A percentile compares a stretch with the other conserved stretches of the same genome.
Evolutionary conservation across 1,284 basidiomycete genomes (phyloP).

Genomic region (Calocybe gambosa): DNA sequence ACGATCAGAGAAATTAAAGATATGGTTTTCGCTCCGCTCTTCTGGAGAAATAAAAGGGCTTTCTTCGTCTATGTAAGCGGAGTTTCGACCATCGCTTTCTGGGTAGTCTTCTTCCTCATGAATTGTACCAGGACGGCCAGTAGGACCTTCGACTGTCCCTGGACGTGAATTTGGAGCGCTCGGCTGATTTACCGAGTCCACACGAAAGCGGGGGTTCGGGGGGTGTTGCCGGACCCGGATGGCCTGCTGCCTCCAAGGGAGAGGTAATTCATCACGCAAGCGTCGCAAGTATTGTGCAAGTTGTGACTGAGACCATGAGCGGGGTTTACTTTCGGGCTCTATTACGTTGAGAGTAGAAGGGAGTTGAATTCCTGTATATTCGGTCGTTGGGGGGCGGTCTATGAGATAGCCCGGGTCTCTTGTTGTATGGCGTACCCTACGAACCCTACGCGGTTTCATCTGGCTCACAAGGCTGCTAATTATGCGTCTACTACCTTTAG

Average conservation of each 20-base stretch:
- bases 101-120: conserved; percentile 12
- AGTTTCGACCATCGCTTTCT: background rate
- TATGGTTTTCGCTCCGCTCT: conserved; percentile 13
- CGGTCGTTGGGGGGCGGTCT: conserved; percentile 8
- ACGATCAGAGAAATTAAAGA: conserved; percentile 20
- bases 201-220: conserved; percentile 14
- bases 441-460: conserved; percentile 3
- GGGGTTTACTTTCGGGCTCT: conserved; percentile 4
- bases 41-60: conserved; percentile 10
- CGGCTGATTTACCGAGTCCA: conserved; percentile 13
- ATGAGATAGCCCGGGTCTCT: conserved; percentile 9
- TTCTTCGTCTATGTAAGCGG: conserved; percentile 5
- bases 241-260: conserved; percentile 12
- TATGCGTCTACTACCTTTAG: background rate
- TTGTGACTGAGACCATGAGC: conserved; percentile 7
- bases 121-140: conserved; percentile 7
- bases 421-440: conserved; percentile 2
- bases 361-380: conserved; percentile 1
- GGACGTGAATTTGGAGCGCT: conserved; percentile 4
- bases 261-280: conserved; percentile 9
- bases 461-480: background rate
- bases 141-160: conserved; percentile 6
- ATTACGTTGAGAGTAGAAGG: background rate
- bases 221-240: conserved; percentile 8
- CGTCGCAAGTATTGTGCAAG: conserved; percentile 13